Base-by-base conservation (phyloP, 176 grass and related monocot genomes). In the Eragrostis nindensis region DNA sequence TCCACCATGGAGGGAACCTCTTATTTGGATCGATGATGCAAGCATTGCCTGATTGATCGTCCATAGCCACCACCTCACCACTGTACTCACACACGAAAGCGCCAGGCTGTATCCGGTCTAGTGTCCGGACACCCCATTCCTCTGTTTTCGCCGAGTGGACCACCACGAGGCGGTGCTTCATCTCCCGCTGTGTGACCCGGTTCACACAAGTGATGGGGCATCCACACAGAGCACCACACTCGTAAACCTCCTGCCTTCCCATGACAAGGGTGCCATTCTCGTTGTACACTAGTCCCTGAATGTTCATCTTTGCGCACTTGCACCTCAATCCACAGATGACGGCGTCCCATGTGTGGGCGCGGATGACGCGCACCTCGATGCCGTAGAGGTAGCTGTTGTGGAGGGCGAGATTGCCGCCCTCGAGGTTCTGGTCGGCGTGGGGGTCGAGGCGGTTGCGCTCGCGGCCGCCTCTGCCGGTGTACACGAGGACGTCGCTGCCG, bases 401-500 rank as follows among this genome's bases (percentile, higher is more conserved):
- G 24, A 97, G 89, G 21, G 94, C 91, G 18, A 97, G 89, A 75
- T 94, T 97, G 36, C 94, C 94, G 8, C 87, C 70, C 75, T 92
- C 25, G 26, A 97, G 94, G 50, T 52, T 90, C 82, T 97, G 91
- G 82, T 90, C 54, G 71, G 84, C 50, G 17, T 92, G 68, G n/a
- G n/a, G n/a, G n/a, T n/a, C n/a, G n/a, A n/a, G n/a, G n/a, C n/a
- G n/a, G n/a, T n/a, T n/a, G n/a, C 73, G 85, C 45, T 64, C 61
- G 22, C 91, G 89, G 75, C 94, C 94, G 76, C 94, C 94, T 54
- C 92, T 91, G 38, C 94, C 94, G 38, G 89, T 92, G 87, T 97
- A 97, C 11, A 86, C 76, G 40, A 97, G 89, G 74, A 92, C 87
- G 68, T 92, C n/a, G n/a, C n/a, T n/a, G n/a, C n/a, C 79, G 60